Evolutionary conservation across 2,329 filamentous ascomycete species (phyloP), one percentile per base, ranked within the genome.

Genomic region (Dactylellina drechsleri): DNA sequence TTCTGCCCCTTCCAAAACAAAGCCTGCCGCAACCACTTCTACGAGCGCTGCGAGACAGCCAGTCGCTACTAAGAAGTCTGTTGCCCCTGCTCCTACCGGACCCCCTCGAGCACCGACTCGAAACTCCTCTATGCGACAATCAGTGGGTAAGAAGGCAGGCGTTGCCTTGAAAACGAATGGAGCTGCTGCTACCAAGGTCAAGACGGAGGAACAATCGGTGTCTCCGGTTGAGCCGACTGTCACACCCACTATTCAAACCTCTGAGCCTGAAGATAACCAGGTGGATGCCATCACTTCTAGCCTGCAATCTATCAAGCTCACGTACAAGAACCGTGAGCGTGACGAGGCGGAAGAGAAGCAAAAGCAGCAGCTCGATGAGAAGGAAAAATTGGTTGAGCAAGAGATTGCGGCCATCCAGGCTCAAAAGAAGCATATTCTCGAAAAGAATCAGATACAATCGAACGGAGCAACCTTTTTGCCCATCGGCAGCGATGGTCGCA

Each of bases 281-380:
- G 79, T 90, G 41, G 86, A 89, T 62, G 84, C 82, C 58, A 83
- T 90, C 74, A 86, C 87, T 0, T 83, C 83, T 41, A 85, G 86
- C 0, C 86, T 89, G 85, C 88, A 86, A 80, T 88, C 86, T 80
- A 87, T 90, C 70, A 88, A 86, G 79, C 87, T 90, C 18, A 70
- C 72, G n/a, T 74, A 74, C 43, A 74, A 64, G 50, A 74, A 74
- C 23, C 49, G 57, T 15, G 70, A 62, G 10, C 62, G 62, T 8
- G 70, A 74, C n/a, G 56, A 67, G 41, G 62, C 56, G 4, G 53
- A 61, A 18, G 68, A 73, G 54, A 28, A 7, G 31, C 49, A 62
- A 50, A 60, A 57, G 18, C 49, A 57, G n/a, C 49, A 57, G n/a
- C 15, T 66, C 18, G 61, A 54, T 5, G 68, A 66, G 49, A 66